Percentiles rank a stretch among this genome's conserved stretches.
Evolutionary conservation across 352 stramenopile genomes (phyloP).

Genomic region (Globisporangium ultimum): DNA sequence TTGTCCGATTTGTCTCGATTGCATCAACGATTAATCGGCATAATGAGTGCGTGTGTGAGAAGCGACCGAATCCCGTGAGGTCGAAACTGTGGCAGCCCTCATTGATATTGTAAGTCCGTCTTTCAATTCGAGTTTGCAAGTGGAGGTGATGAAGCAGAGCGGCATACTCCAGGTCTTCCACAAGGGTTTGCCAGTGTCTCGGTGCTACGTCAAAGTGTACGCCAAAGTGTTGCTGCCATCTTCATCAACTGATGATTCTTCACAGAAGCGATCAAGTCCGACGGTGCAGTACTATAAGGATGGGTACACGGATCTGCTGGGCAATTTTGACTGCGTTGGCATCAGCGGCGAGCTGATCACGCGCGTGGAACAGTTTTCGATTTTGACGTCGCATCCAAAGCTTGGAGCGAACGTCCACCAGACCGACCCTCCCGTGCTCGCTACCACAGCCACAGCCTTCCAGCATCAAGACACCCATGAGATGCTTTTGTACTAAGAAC

Average conservation of each 20-base stretch:
- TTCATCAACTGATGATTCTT: too few relatives aligned
- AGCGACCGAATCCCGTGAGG: constrained; percentile 19
- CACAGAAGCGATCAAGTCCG: too few relatives aligned
- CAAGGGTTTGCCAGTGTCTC: constrained; percentile 28
- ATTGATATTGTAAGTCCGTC: constrained; percentile 42
- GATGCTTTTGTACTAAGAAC: background rate
- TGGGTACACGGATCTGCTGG: constrained; percentile 73
- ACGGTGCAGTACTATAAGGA: constrained; percentile 79
- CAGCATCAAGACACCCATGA: background rate
- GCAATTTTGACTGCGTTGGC: constrained; percentile 69
- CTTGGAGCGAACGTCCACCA: constrained; percentile 1
- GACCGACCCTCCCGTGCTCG: background rate
- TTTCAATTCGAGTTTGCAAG: constrained; percentile 45
- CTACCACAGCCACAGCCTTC: background rate
- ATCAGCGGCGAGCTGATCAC: constrained; percentile 30
- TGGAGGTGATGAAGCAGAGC: constrained; percentile 40
- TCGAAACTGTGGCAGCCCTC: constrained; percentile 18
- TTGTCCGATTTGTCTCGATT: too few relatives aligned
- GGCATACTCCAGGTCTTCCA: constrained; percentile 55
- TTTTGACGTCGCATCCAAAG: constrained; percentile 1
- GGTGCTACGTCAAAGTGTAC: constrained; percentile 74
- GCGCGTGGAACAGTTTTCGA: constrained; percentile 2
- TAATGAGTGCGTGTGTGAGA: constrained; percentile 29
- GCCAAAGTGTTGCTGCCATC: constrained; percentile 26
- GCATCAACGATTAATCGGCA: too few relatives aligned